Evolutionary conservation across 75 land plant species (phyloP).

Genomic region (Larix kaempferi): DNA sequence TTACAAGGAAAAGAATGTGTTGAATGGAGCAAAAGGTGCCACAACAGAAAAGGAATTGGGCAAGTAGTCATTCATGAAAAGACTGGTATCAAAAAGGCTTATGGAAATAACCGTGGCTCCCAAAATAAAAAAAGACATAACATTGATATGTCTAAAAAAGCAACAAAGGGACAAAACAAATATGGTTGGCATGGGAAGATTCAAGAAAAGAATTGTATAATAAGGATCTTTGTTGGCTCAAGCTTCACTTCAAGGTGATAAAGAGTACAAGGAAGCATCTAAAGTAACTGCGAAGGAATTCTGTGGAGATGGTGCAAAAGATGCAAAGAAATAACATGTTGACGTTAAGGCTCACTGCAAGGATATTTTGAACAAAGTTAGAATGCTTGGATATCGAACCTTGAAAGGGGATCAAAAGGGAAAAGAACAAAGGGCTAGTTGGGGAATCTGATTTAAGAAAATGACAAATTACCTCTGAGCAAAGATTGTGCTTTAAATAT

Average conservation of each 20-base stretch:
- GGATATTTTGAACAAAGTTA: conserved; percentile 1
- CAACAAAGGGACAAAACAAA: conserved; percentile 17
- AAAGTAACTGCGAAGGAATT: conserved; percentile 17
- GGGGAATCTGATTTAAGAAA: conserved; percentile 7
- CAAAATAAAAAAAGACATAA: conserved; percentile 10
- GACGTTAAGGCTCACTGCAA: conserved; percentile 21
- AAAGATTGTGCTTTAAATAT: conserved; percentile 10
- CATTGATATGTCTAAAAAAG: conserved; percentile 3
- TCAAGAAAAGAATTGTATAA: conserved; percentile 16
- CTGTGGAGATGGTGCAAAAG: conserved; percentile 24
- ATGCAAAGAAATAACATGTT: conserved; percentile 22
- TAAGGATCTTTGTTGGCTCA: too few relatives aligned
- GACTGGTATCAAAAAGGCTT: conserved; percentile 6
- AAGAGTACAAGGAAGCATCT: conserved; percentile 15
- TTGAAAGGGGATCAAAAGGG: conserved; percentile 18
- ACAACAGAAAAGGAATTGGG: conserved; percentile 3
- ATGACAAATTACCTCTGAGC: neutral
- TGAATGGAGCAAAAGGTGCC: conserved; percentile 2
- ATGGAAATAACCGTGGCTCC: conserved; percentile 12
- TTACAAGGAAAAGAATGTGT: neutral
- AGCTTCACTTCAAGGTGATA: neutral
- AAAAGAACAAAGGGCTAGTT: conserved; percentile 14
- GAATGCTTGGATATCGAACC: conserved; percentile 4
- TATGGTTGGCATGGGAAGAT: neutral
- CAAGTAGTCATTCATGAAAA: conserved; percentile 8